These are phyloP conservation scores for Russula dissimulans DNA, from an alignment of 768 basidiomycete species.

Conservation along the genomic window DNA sequence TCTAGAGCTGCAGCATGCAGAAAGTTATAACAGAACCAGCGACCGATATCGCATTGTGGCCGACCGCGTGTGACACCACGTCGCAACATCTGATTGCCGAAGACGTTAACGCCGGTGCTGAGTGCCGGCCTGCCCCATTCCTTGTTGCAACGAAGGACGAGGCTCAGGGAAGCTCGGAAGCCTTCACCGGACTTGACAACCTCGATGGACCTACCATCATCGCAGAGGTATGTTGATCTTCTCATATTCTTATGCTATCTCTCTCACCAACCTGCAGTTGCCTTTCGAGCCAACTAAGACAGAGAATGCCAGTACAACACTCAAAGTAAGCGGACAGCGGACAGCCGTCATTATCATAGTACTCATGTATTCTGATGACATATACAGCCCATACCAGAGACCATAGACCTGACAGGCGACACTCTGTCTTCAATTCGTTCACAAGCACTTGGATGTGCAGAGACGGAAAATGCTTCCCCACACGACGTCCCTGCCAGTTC, in stretches of 20 bases:
- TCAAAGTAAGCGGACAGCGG: not conserved
- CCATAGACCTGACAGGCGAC: constrained; percentile 8
- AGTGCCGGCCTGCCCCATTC: not conserved
- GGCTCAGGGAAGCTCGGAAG: not conserved
- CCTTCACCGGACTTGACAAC: not conserved
- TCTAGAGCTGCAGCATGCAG: not conserved
- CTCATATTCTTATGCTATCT: not conserved
- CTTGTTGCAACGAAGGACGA: not conserved
- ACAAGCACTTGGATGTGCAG: not conserved
- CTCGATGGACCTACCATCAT: constrained; percentile 3
- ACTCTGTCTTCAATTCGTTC: not conserved
- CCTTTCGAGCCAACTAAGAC: not conserved
- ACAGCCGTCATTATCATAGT: too few species aligned
- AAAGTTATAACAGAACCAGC: not conserved
- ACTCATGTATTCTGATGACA: not conserved
- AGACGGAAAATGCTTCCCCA: not conserved
- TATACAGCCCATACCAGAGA: not conserved
- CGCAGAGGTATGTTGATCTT: not conserved
- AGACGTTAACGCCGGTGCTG: not conserved
- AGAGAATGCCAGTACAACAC: too few species aligned
- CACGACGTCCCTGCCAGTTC: not conserved
- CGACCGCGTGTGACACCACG: not conserved
- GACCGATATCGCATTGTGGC: not conserved
- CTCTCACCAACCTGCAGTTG: not conserved
- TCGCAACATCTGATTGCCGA: not conserved